These are phyloP conservation scores for Elymus sibiricus DNA, from an alignment of 176 grass and related monocot species.

Conservation along the genomic window DNA sequence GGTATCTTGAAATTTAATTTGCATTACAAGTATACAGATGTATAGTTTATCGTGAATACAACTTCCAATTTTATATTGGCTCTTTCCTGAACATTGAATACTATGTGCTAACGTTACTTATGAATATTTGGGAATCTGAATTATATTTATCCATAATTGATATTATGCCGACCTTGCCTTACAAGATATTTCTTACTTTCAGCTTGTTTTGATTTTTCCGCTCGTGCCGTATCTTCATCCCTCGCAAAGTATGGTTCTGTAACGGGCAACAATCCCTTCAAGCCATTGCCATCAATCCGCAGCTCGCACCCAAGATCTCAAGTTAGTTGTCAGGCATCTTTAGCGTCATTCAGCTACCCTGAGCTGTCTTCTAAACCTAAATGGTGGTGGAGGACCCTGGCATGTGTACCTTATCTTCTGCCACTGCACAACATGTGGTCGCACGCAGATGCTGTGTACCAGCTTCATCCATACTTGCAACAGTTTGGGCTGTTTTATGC, in stretches of 20 bases:
- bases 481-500: slow-evolving; percentile 54
- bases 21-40: slow-evolving; percentile 2
- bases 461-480: slow-evolving; percentile 68
- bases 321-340: slow-evolving; percentile 50
- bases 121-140: neutral
- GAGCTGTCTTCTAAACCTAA: slow-evolving; percentile 68
- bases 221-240: neutral
- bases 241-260: slow-evolving; percentile 31
- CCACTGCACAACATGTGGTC: slow-evolving; percentile 88
- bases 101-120: slow-evolving; percentile 3
- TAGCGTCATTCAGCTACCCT: slow-evolving; percentile 55
- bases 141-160: neutral
- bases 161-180: neutral
- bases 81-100: neutral
- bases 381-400: slow-evolving; percentile 87
- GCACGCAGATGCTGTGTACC: slow-evolving; percentile 69
- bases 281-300: neutral
- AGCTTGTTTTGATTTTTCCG: slow-evolving; percentile 18
- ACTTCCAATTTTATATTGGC: neutral
- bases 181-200: slow-evolving; percentile 35
- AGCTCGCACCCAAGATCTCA: slow-evolving; percentile 18
- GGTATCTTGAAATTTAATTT: neutral
- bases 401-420: slow-evolving; percentile 73
- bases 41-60: neutral
- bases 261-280: slow-evolving; percentile 25